phyloP scores from a whole-genome alignment of 192 early-diverging fungal genomes.

The Backusella australiensis region DNA sequence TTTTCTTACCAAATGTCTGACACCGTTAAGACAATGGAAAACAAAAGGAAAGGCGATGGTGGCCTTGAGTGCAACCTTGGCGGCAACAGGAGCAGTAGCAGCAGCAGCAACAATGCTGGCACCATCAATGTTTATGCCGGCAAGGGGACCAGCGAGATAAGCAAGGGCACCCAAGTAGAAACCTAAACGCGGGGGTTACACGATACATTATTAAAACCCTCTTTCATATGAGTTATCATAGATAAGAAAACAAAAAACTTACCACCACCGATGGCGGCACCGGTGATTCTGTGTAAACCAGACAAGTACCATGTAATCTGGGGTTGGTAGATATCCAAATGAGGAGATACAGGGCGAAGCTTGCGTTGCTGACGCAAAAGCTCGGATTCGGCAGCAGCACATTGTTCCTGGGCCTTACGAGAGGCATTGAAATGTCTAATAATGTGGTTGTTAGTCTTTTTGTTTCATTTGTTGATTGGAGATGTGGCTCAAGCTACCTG shows the following conservation, averaged over 20 bases:
- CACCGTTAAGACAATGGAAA: conserved; percentile 84
- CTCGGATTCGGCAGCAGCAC: conserved; percentile 36
- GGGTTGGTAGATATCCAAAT: conserved; percentile 88
- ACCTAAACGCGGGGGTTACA: conserved; percentile 22
- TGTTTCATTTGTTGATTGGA: not conserved
- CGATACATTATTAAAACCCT: not conserved
- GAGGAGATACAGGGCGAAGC: conserved; percentile 79
- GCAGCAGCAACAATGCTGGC: conserved; percentile 63
- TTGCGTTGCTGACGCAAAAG: conserved; percentile 49
- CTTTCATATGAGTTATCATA: conserved; percentile 2
- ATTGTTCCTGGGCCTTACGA: conserved; percentile 21
- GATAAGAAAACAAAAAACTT: conserved; percentile 16
- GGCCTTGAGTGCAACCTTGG: conserved; percentile 71
- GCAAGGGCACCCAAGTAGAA: conserved; percentile 68
- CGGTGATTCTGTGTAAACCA: conserved; percentile 70
- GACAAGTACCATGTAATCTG: conserved; percentile 86
- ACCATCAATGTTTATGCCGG: conserved; percentile 63
- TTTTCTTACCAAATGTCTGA: conserved; percentile 79
- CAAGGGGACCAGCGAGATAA: conserved; percentile 62
- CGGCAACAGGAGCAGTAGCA: conserved; percentile 63
- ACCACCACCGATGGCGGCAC: conserved; percentile 68
- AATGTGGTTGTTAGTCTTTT: not conserved
- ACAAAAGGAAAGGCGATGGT: conserved; percentile 68
- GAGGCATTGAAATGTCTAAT: conserved; percentile 32
- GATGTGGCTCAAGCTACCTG: not conserved